Base-by-base conservation (phyloP, 2,329 filamentous ascomycete species). In the Fonsecaea multimorphosa region DNA sequence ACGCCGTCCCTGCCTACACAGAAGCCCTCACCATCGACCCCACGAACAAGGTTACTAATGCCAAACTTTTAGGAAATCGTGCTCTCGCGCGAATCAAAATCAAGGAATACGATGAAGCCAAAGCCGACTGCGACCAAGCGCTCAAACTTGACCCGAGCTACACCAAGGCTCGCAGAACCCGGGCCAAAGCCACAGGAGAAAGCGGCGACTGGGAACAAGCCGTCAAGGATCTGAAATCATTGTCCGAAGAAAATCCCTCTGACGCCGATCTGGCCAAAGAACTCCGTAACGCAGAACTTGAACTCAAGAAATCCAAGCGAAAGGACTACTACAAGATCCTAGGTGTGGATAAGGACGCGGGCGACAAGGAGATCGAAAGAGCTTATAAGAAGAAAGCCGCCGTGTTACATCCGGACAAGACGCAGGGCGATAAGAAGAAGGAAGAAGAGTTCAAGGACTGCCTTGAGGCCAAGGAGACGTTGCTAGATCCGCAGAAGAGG, bases 301-400 rank as follows among this genome's bases (percentile, higher is more conserved):
- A 99, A 81, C 83, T 98, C 69, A 99, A 99, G 88, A 98, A 98
- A 89, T 91, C 91, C 78, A 91, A 94, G 80, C 86, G 95, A 68
- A 99, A 99, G 80, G 95, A 99, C 76, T 98, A 97, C 82, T 99
- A 99, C 84, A 97, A 97, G 86, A 97, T 98, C 71, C 87, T 99
- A 60, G 91, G 89, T 5, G 82, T 99, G 8, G 83, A 90, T 64
- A 98, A 97, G 84, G 90, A 93, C 68, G 93, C 93, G 40, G 86
- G 86, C 46, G 92, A 96, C 24, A 84, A 84, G 64, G 88, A 95
- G 61, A 95, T 99, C 83, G 99, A 98, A 85, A 94, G 93, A 82
- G 95, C 94, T 1, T 99, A 99, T 83, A 89, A 94, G 71, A 97
- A 95, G 80, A 85, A 97, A 75, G 95, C 95, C 63, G 94, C 99